These are phyloP conservation scores for Talaromyces liani DNA, from an alignment of 495 filamentous ascomycete species.

Conservation along the genomic window DNA sequence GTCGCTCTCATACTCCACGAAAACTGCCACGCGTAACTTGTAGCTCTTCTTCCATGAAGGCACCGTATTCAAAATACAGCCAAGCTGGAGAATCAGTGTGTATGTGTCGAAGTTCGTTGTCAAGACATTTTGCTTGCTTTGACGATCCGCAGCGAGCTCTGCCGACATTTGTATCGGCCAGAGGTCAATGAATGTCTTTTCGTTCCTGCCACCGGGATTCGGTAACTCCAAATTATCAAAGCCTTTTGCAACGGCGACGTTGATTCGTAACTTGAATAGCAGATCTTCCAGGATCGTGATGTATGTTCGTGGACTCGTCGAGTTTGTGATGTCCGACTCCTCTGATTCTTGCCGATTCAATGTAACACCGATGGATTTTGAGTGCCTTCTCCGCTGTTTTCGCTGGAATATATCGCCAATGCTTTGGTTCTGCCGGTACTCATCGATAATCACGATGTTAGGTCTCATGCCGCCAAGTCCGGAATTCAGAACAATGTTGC, in stretches of 20 bases:
- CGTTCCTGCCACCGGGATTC: conserved; percentile 40
- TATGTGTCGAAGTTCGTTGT: conserved; percentile 94
- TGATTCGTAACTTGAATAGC: conserved; percentile 68
- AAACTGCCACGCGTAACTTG: conserved; percentile 68
- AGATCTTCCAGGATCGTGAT: conserved; percentile 81
- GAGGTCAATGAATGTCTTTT: conserved; percentile 77
- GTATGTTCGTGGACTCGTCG: conserved; percentile 61
- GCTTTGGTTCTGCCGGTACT: conserved; percentile 50
- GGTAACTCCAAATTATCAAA: conserved; percentile 73
- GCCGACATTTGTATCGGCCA: conserved; percentile 87
- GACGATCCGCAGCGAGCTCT: conserved; percentile 58
- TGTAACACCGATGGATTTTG: conserved; percentile 7
- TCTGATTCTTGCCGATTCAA: conserved; percentile 18
- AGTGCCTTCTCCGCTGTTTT: conserved; percentile 19
- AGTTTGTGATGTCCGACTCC: conserved; percentile 38
- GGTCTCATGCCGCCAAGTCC: conserved; percentile 87
- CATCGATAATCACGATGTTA: conserved; percentile 77
- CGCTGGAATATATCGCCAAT: conserved; percentile 38
- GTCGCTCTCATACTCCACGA: conserved; percentile 84
- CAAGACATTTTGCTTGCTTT: conserved; percentile 56
- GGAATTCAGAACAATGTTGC: conserved; percentile 74
- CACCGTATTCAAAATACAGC: conserved; percentile 77
- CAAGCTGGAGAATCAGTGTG: conserved; percentile 78
- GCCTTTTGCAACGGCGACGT: conserved; percentile 79
- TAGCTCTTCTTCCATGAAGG: conserved; percentile 76